Evolutionary conservation across 176 grass and related monocot species (phyloP).

Genomic region (Rhipidocladum racemiflorum): DNA sequence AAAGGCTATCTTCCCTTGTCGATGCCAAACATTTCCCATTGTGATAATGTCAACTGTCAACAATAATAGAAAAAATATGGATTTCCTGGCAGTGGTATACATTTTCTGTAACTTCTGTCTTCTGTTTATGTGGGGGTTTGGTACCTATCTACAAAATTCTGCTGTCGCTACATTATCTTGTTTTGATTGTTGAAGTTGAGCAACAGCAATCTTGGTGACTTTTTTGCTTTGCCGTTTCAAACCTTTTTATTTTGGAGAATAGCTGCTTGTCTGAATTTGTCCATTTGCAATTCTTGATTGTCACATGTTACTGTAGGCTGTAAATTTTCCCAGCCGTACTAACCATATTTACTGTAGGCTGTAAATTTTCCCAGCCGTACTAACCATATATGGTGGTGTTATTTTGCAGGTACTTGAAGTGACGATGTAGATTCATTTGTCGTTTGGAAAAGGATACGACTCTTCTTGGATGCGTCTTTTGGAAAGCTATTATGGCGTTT

Average conservation of each 20-base stretch:
- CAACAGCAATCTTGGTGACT: background rate
- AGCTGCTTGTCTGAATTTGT: background rate
- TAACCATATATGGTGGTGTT: background rate
- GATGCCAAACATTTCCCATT: background rate
- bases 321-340: background rate
- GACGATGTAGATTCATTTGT: slow-evolving; percentile 34
- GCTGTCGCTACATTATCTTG: background rate
- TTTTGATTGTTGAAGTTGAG: background rate
- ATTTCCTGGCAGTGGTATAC: background rate
- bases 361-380: background rate
- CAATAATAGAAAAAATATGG: background rate
- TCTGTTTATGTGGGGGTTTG: background rate
- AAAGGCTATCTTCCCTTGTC: background rate
- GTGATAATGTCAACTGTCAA: background rate
- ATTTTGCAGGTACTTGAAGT: slow-evolving; percentile 54
- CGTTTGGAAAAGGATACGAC: slow-evolving; percentile 49
- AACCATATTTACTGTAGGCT: background rate
- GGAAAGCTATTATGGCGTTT: slow-evolving; percentile 43
- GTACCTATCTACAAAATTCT: background rate
- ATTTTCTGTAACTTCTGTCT: background rate
- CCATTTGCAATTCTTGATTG: background rate
- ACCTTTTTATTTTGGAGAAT: background rate
- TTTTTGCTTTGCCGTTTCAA: background rate
- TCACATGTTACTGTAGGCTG: background rate
- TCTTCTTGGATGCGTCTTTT: slow-evolving; percentile 10